These are phyloP conservation scores for Linnemannia schmuckeri DNA, from an alignment of 192 early-diverging fungal genomes.

Conservation along the genomic window DNA sequence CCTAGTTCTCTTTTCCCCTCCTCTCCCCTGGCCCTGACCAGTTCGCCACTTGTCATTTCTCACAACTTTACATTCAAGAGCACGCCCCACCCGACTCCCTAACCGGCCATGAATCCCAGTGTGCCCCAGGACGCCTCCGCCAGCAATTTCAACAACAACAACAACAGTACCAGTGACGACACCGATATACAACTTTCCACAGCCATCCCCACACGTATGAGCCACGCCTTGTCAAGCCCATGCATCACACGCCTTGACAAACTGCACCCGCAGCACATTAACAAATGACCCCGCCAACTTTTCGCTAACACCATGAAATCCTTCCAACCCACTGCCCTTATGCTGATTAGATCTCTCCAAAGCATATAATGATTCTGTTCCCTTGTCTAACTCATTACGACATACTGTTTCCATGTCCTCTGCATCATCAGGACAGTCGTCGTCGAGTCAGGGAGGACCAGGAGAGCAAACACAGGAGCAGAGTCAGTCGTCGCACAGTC, in stretches of 20 bases:
- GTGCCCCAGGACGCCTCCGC: not conserved
- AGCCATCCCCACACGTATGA: not conserved
- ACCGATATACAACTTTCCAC: not conserved
- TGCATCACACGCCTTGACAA: not conserved
- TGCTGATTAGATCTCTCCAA: not conserved
- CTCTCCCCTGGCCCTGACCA: not conserved
- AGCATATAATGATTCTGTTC: not conserved
- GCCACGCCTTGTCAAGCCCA: not conserved
- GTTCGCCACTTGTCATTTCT: not conserved
- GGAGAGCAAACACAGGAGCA: constrained; percentile 6
- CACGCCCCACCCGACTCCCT: not conserved
- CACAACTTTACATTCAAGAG: not conserved
- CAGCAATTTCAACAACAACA: not conserved
- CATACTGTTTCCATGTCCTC: not conserved
- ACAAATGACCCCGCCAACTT: not conserved
- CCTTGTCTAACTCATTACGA: not conserved
- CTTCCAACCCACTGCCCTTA: not conserved
- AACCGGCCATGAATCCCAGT: not conserved
- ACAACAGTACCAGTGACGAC: not conserved
- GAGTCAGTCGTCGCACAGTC: not conserved
- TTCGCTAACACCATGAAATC: not conserved
- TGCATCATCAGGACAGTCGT: not conserved
- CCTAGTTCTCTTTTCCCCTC: not conserved
- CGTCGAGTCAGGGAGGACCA: not conserved
- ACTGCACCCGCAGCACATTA: not conserved